Conservation (phyloP, 1,284 basidiomycete genomes). For the Entoloma clypeatum region DNA sequence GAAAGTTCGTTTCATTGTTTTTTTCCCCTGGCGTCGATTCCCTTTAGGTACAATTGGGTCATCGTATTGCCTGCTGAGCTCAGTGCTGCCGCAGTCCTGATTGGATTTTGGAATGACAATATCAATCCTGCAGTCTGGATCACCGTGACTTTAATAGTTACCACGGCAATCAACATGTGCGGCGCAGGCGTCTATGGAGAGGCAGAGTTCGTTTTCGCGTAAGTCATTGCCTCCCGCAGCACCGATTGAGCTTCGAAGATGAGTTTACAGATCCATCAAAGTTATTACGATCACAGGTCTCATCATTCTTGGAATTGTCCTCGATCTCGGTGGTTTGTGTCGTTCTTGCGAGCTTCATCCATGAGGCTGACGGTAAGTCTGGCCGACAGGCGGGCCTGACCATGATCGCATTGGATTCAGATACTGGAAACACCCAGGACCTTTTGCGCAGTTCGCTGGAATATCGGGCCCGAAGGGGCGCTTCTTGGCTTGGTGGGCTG, state of each 20-base stretch:
- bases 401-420: constrained; percentile 54
- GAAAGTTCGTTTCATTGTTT: neutral
- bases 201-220: constrained; percentile 71
- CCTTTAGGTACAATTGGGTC: constrained; percentile 58
- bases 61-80: constrained; percentile 76
- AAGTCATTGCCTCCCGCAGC: constrained; percentile 16
- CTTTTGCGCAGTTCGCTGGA: constrained; percentile 56
- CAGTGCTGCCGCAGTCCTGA: constrained; percentile 73
- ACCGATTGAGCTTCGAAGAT: neutral
- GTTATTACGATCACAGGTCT: constrained; percentile 70
- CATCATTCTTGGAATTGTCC: constrained; percentile 61
- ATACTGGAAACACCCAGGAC: constrained; percentile 72
- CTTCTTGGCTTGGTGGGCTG: constrained; percentile 68
- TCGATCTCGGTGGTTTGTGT: constrained; percentile 64
- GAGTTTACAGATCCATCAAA: constrained; percentile 59
- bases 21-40: constrained; percentile 2
- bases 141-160: constrained; percentile 66
- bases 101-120: constrained; percentile 64
- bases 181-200: constrained; percentile 77
- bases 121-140: constrained; percentile 77
- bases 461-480: constrained; percentile 59
- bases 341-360: neutral
- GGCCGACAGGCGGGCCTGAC: constrained; percentile 39
- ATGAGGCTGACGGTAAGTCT: neutral
- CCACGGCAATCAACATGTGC: constrained; percentile 72